Evolutionary conservation across 306 rosid species (phyloP), one percentile per base, ranked within the genome.

Genomic region (Medicago arabica): DNA sequence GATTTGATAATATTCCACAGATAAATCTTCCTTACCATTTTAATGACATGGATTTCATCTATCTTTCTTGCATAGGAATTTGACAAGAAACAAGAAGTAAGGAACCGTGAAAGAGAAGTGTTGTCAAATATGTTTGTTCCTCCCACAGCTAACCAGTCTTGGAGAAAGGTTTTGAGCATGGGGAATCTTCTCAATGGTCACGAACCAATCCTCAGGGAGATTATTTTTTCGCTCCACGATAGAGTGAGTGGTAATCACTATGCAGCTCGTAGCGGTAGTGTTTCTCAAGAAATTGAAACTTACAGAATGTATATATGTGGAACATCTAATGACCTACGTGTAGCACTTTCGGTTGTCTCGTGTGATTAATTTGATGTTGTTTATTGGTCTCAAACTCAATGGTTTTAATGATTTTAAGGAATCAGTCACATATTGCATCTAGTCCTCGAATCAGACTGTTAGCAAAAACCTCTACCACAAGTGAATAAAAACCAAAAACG

Each of bases 111-210:
- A 86, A 92, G 97, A 85, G 78, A 51, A 16, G 83, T 82, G 15
- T 85, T 95, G 75, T 92, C 97, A 60, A 88, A 77, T 71, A 88
- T 95, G 97, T 95, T 92, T 63, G 83, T 82, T 21, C 83, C 88
- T 80, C 99, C 99, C 8, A 86, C 91, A 2, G 97, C 99, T 0
- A 95, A 91, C 84, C 99, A 90, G 76, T 92, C 96, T 21, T 92
- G 99, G 99, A 87, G 99, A 81, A 92, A 88, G 83, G 96, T 95
- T 57, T 72, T 92, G 75, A 92, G 97, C 97, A 84, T 95, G 97
- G 99, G 97, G n/a, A 95, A 95, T 87, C 97, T 92, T 84, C 93
- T 95, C 80, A 95, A 90, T 55, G 97, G 99, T n/a, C 97, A 90
- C 40, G 97, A 95, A 85, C 93, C 99, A 36, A 71, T 92, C 69